phyloP scores from a whole-genome alignment of 2,329 filamentous ascomycete species.

The Diaporthe vaccinii region DNA sequence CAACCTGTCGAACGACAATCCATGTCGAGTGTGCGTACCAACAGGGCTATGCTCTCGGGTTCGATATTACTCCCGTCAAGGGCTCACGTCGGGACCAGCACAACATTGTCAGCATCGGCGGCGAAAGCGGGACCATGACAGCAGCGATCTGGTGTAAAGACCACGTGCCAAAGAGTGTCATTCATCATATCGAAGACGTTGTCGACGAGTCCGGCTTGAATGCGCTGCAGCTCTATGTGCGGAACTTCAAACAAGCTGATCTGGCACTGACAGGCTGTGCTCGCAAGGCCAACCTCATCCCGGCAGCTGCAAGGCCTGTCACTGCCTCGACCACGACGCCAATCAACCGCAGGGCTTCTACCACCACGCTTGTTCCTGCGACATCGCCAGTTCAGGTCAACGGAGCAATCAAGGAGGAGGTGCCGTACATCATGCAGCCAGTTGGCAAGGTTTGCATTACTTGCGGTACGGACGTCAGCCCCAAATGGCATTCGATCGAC shows the following conservation, averaged over 20 bases:
- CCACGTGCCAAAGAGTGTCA: conserved; percentile 79
- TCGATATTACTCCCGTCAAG: conserved; percentile 92
- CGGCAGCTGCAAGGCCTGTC: conserved; percentile 70
- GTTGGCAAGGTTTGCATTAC: conserved; percentile 72
- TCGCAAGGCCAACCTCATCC: conserved; percentile 87
- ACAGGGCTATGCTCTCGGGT: conserved; percentile 85
- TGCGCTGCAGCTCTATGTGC: conserved; percentile 87
- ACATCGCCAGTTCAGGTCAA: conserved; percentile 45
- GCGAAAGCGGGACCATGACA: conserved; percentile 86
- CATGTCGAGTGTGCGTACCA: conserved; percentile 94
- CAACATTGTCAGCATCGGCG: conserved; percentile 83
- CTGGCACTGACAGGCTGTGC: conserved; percentile 90
- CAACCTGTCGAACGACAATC: conserved; percentile 75
- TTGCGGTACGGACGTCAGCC: conserved; percentile 78
- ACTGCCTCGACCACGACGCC: conserved; percentile 50
- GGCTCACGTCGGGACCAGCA: conserved; percentile 86
- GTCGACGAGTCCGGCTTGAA: conserved; percentile 80
- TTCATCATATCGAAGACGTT: conserved; percentile 84
- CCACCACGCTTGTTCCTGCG: conserved; percentile 56
- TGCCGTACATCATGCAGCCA: conserved; percentile 50
- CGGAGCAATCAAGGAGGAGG: conserved; percentile 47
- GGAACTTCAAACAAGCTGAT: conserved; percentile 95
- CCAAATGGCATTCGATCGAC: conserved; percentile 78
- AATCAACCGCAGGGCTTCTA: conserved; percentile 69
- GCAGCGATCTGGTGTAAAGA: conserved; percentile 93